Evolutionary conservation across 495 filamentous ascomycete genomes (phyloP).

Genomic region (Penicillium desertorum): DNA sequence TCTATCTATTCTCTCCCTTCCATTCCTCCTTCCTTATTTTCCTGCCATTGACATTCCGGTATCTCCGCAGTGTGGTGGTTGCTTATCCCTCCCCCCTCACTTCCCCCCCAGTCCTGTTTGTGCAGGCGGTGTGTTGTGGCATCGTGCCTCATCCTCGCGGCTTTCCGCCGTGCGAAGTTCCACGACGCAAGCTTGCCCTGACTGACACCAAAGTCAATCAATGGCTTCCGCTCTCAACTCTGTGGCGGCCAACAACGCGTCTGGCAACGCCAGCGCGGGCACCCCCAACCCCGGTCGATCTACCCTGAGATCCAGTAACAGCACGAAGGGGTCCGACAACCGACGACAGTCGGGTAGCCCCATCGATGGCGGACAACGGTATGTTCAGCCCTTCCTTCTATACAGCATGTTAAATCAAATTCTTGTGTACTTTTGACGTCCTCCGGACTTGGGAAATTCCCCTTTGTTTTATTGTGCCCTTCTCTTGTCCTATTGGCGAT

Average conservation of each 20-base stretch:
- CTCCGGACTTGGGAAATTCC: not conserved
- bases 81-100: conserved; percentile 12
- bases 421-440: conserved; percentile 9
- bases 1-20: conserved; percentile 10
- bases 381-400: conserved; percentile 25
- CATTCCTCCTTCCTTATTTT: conserved; percentile 1
- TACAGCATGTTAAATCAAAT: not conserved
- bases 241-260: conserved; percentile 46
- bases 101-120: conserved; percentile 25
- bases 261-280: conserved; percentile 44
- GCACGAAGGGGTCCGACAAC: conserved; percentile 51
- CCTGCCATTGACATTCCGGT: conserved; percentile 9
- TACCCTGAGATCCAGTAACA: conserved; percentile 52
- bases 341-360: conserved; percentile 59
- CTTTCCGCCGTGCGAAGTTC: conserved; percentile 45
- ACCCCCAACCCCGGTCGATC: conserved; percentile 42
- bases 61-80: conserved; percentile 5
- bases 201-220: conserved; percentile 37
- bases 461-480: not conserved
- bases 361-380: conserved; percentile 56
- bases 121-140: conserved; percentile 47
- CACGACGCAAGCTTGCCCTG: conserved; percentile 41
- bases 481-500: not conserved
- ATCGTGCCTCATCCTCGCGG: conserved; percentile 34
- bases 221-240: conserved; percentile 55